Evolutionary conservation across 305 asterid genomes (phyloP).

Genomic region (Fraxinus velutina): DNA sequence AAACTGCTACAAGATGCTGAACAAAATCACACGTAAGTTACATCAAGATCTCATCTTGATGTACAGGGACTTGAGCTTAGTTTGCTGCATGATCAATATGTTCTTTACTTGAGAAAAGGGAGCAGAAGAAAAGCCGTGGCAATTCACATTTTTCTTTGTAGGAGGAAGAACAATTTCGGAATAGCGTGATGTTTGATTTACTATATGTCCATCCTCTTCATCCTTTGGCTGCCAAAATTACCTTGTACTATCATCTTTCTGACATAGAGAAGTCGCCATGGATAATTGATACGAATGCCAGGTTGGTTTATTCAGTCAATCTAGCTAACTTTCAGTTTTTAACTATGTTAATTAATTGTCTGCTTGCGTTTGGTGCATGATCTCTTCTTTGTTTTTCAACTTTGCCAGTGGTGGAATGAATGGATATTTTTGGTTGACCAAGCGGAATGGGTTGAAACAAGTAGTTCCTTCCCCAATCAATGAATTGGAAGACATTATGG

Average conservation of each 20-base stretch:
- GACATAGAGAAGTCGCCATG: constrained; percentile 39
- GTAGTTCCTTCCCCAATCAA: constrained; percentile 56
- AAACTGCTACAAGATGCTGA: not conserved
- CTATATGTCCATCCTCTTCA: constrained; percentile 70
- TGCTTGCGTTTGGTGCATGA: constrained; percentile 12
- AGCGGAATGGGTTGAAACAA: constrained; percentile 56
- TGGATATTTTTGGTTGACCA: constrained; percentile 73
- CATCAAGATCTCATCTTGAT: constrained; percentile 1
- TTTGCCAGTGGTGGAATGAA: constrained; percentile 84
- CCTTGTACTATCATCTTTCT: constrained; percentile 51
- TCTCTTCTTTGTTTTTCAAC: constrained; percentile 20
- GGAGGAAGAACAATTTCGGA: constrained; percentile 80
- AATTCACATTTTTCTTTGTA: constrained; percentile 35
- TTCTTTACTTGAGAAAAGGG: not conserved
- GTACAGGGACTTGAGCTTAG: not conserved
- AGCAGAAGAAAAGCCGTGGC: constrained; percentile 3
- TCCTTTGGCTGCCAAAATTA: constrained; percentile 60
- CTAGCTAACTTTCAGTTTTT: constrained; percentile 13
- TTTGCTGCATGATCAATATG: not conserved
- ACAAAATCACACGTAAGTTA: not conserved
- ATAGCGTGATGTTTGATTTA: constrained; percentile 75
- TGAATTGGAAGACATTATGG: constrained; percentile 51
- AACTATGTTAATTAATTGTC: constrained; percentile 10
- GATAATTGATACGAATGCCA: constrained; percentile 51
- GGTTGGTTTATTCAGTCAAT: constrained; percentile 47